Evolutionary conservation across 129 eudicot species (phyloP).

Genomic region (Cynara cardunculus): DNA sequence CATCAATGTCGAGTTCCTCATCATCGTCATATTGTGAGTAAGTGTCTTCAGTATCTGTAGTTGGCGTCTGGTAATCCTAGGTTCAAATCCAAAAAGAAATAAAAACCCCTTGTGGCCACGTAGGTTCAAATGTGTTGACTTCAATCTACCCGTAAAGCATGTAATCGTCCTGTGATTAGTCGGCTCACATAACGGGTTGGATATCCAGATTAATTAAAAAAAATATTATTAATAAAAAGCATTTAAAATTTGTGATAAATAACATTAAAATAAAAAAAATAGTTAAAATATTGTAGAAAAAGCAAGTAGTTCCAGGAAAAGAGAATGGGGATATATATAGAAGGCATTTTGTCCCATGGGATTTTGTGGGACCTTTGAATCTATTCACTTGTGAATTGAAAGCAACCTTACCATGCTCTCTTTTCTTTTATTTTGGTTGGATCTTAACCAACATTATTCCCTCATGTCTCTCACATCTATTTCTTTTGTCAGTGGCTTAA

Average conservation of each 20-base stretch:
- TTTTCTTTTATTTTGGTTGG: constrained; percentile 31
- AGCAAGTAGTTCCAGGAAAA: background rate
- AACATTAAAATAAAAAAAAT: background rate
- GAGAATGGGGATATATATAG: background rate
- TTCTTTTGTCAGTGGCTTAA: background rate
- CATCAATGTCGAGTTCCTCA: too few species aligned
- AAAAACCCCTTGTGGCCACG: too few species aligned
- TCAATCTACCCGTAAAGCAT: too few species aligned
- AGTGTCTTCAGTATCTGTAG: too few species aligned
- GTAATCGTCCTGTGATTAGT: too few species aligned
- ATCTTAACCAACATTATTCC: constrained; percentile 31
- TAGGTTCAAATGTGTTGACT: too few species aligned
- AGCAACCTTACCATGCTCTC: constrained; percentile 29
- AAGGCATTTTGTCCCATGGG: constrained; percentile 22
- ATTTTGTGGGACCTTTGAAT: constrained; percentile 27
- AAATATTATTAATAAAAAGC: background rate
- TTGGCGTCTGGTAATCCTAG: too few species aligned
- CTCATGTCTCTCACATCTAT: background rate
- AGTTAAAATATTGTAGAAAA: background rate
- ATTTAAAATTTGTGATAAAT: background rate
- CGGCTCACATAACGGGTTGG: too few species aligned
- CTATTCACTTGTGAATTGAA: constrained; percentile 32
- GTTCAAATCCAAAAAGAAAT: too few species aligned
- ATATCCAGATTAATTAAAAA: too few species aligned
- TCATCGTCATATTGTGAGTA: too few species aligned